Evolutionary conservation across 495 filamentous ascomycete genomes (phyloP), one percentile per base, ranked within the genome.

Genomic region (Penicillium steckii): DNA sequence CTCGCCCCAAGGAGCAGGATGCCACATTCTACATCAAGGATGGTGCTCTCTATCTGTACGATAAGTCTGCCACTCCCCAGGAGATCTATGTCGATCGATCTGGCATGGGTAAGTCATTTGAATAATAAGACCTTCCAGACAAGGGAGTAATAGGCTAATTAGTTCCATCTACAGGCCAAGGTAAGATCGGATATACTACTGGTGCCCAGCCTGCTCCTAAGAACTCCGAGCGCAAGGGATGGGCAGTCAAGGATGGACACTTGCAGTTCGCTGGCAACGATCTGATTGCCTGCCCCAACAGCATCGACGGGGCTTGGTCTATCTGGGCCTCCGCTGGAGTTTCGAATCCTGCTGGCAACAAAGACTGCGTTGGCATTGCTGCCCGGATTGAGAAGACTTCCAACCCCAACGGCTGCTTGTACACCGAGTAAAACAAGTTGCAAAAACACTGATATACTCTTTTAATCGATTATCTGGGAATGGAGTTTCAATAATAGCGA

Each of bases 401-500:
- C 13, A 56, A 59, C 17, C 62, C 73, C 25, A 64, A 59, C 44
- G 48, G 79, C 81, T 44, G 88, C 85, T 12, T 80, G 77, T 46
- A 85, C 84, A 70, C 90, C 83, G 3, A 83, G 48, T 61, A 61
- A 32, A 85, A 22, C 19, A 41, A 23, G 19, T n/a, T 18, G 12
- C n/a, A 6, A 8, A 0, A 37, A 15, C 13, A 0, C 8, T 37
- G 33, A 37, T 18, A 3, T 8, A 37, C n/a, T n/a, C n/a, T n/a
- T n/a, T n/a, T n/a, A n/a, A n/a, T n/a, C n/a, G n/a, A n/a, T n/a
- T n/a, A n/a, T n/a, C n/a, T n/a, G n/a, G n/a, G n/a, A n/a, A n/a
- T n/a, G n/a, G n/a, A n/a, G n/a, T n/a, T n/a, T n/a, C n/a, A n/a
- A n/a, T n/a, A n/a, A n/a, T n/a, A n/a, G n/a, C n/a, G n/a, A n/a